Evolutionary conservation across 2,329 filamentous ascomycete species (phyloP).

Genomic region (Hymenoscyphus infarciens): DNA sequence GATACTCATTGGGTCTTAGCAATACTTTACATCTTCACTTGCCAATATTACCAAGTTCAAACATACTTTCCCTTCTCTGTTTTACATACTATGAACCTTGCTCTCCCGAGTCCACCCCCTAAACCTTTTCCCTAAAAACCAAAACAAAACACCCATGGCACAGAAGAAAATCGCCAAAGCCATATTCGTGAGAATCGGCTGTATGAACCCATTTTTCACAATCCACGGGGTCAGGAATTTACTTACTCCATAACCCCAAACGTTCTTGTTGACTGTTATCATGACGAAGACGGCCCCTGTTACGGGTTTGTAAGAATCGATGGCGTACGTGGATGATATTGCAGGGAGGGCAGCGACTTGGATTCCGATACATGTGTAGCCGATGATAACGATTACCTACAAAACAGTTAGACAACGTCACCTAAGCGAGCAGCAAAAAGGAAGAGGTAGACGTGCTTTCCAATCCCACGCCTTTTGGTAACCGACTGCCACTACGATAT

Average conservation of each 20-base stretch:
- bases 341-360: slow-evolving; percentile 57
- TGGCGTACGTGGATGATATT: slow-evolving; percentile 53
- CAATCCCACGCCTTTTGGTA: slow-evolving; percentile 52
- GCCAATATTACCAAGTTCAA: background rate
- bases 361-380: slow-evolving; percentile 53
- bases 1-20: too few relatives aligned
- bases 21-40: background rate
- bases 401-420: background rate
- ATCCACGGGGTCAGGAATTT: slow-evolving; percentile 54
- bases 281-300: slow-evolving; percentile 56
- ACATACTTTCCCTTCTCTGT: background rate
- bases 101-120: slow-evolving; percentile 52
- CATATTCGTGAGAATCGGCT: slow-evolving; percentile 59
- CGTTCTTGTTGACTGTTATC: slow-evolving; percentile 61
- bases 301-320: slow-evolving; percentile 62
- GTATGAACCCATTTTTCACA: slow-evolving; percentile 46
- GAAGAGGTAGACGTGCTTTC: slow-evolving; percentile 38
- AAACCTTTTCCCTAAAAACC: slow-evolving; percentile 55
- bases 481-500: slow-evolving; percentile 43
- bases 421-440: background rate
- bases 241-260: slow-evolving; percentile 59
- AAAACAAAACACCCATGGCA: slow-evolving; percentile 49
- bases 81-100: slow-evolving; percentile 50
- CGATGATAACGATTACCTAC: slow-evolving; percentile 49
- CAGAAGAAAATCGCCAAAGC: slow-evolving; percentile 51